These are phyloP conservation scores for Sideroxylon spinosum DNA, from an alignment of 179 eudicot species.

Conservation along the genomic window DNA sequence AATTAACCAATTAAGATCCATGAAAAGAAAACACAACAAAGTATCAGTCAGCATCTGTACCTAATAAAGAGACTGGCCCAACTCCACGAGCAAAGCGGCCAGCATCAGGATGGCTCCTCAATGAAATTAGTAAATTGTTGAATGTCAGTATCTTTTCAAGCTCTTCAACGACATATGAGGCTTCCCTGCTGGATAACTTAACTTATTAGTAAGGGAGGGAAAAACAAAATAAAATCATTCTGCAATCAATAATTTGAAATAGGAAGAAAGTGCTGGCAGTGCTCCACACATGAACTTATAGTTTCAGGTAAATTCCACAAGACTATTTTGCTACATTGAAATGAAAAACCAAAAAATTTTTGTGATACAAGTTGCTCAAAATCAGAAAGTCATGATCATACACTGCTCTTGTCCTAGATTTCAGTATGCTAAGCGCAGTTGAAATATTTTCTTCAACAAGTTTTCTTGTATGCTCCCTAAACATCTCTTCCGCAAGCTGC, in stretches of 20 bases:
- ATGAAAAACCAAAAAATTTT: background rate
- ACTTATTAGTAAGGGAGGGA: background rate
- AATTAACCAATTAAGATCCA: conserved; percentile 5
- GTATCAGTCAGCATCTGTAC: conserved; percentile 31
- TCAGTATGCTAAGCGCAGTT: conserved; percentile 50
- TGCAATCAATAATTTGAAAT: background rate
- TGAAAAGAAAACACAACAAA: conserved; percentile 12
- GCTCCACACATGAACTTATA: background rate
- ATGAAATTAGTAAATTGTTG: conserved; percentile 55
- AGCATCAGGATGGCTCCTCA: conserved; percentile 69
- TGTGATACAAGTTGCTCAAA: background rate
- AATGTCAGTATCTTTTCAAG: conserved; percentile 64
- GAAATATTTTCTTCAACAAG: conserved; percentile 77
- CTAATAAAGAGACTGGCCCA: conserved; percentile 75
- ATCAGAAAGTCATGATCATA: conserved; percentile 26
- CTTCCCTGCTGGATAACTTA: conserved; percentile 45
- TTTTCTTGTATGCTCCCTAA: conserved; percentile 70
- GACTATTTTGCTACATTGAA: background rate
- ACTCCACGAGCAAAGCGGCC: conserved; percentile 70
- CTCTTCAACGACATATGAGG: conserved; percentile 56
- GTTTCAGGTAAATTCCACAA: too few relatives aligned
- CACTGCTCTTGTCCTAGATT: conserved; percentile 69
- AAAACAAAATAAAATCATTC: background rate
- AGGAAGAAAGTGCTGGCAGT: background rate
- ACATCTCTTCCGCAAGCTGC: conserved; percentile 86